phyloP scores from a whole-genome alignment of 2,329 filamentous ascomycete species.

The Colletotrichum sp. region DNA sequence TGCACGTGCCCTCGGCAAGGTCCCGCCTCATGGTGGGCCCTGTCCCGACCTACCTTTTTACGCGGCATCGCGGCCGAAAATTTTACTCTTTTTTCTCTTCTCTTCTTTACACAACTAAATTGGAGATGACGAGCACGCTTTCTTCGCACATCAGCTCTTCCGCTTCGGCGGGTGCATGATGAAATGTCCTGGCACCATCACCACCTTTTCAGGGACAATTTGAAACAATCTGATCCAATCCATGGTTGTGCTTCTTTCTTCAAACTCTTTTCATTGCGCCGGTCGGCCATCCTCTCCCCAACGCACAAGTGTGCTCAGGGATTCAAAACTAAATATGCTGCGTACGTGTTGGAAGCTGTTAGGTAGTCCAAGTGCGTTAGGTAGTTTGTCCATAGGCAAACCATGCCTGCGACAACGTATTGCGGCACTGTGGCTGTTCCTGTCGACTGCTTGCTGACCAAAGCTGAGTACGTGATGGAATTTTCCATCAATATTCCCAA shows the following conservation, averaged over 20 bases:
- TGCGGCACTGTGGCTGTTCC: not conserved
- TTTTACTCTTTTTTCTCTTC: slow-evolving; percentile 33
- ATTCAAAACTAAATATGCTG: not conserved
- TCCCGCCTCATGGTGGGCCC: not conserved
- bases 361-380: not conserved
- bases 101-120: slow-evolving; percentile 75
- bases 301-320: not conserved
- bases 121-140: slow-evolving; percentile 78
- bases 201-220: slow-evolving; percentile 68
- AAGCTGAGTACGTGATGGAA: not conserved
- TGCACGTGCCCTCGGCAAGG: slow-evolving; percentile 4
- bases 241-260: slow-evolving; percentile 20
- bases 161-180: slow-evolving; percentile 62
- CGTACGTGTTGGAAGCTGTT: not conserved
- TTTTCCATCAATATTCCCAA: not conserved
- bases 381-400: not conserved
- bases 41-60: slow-evolving; percentile 8
- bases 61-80: not conserved
- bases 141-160: slow-evolving; percentile 59
- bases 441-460: not conserved
- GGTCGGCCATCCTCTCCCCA: not conserved
- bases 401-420: not conserved
- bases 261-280: not conserved
- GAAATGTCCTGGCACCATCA: slow-evolving; percentile 70
- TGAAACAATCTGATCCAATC: slow-evolving; percentile 68